Percentiles rank a stretch among this genome's conserved stretches.
These are phyloP conservation scores for Aspergillus sclerotiicarbonarius DNA, from an alignment of 495 filamentous ascomycete species.

Conservation along the genomic window DNA sequence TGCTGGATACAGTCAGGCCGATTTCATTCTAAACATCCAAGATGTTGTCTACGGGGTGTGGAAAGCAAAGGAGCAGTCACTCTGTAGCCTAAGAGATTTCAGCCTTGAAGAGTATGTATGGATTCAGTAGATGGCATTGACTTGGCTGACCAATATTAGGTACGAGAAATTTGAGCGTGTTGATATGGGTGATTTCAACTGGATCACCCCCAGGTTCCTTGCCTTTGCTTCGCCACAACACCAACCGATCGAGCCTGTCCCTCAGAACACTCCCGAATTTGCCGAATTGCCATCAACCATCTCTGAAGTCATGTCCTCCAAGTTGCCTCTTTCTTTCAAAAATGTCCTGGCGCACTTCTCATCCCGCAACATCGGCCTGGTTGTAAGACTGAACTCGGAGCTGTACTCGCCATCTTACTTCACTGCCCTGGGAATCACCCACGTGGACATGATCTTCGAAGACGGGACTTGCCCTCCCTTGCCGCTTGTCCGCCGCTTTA, in stretches of 20 bases:
- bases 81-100: slow-evolving; percentile 85
- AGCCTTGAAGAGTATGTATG: slow-evolving; percentile 80
- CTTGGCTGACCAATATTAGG: slow-evolving; percentile 39
- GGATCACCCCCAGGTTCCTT: slow-evolving; percentile 91
- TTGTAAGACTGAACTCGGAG: slow-evolving; percentile 92
- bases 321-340: slow-evolving; percentile 81
- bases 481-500: slow-evolving; percentile 82
- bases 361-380: slow-evolving; percentile 81
- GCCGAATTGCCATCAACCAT: slow-evolving; percentile 66
- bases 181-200: slow-evolving; percentile 99
- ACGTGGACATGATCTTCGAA: slow-evolving; percentile 99
- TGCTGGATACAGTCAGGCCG: slow-evolving; percentile 96
- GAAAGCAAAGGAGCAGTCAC: slow-evolving; percentile 93
- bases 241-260: slow-evolving; percentile 66
- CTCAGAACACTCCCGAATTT: slow-evolving; percentile 67
- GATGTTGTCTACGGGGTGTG: slow-evolving; percentile 98
- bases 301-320: slow-evolving; percentile 59
- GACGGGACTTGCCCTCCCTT: slow-evolving; percentile 94
- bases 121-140: not conserved
- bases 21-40: slow-evolving; percentile 91
- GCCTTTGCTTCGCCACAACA: slow-evolving; percentile 95
- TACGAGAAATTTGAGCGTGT: slow-evolving; percentile 94
- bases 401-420: slow-evolving; percentile 96
- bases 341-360: slow-evolving; percentile 90
- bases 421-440: slow-evolving; percentile 87